These are phyloP conservation scores for Spathaspora sp. DNA, from an alignment of 805 yeast genomes.

Conservation along the genomic window DNA sequence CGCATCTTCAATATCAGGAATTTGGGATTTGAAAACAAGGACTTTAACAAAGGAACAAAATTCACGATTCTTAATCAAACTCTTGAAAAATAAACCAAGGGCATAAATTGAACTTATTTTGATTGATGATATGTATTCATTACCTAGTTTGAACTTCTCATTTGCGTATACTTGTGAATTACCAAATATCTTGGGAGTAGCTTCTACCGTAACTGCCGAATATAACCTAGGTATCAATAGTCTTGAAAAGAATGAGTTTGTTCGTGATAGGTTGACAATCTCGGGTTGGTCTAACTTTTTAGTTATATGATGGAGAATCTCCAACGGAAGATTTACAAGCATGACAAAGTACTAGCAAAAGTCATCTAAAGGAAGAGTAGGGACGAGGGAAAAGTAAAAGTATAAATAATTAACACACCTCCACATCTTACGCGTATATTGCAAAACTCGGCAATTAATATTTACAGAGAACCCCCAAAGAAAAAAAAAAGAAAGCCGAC, in stretches of 20 bases:
- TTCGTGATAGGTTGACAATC: constrained; percentile 11
- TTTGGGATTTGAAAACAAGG: constrained; percentile 9
- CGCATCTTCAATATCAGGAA: constrained; percentile 25
- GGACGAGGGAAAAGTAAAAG: not conserved
- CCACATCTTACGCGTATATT: not conserved
- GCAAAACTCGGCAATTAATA: not conserved
- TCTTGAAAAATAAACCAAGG: constrained; percentile 16
- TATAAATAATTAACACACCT: not conserved
- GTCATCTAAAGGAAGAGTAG: not conserved
- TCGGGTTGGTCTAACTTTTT: constrained; percentile 12
- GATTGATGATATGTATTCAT: not conserved
- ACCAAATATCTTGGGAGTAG: constrained; percentile 5
- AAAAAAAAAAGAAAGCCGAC: not conserved
- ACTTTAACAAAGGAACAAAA: constrained; percentile 12
- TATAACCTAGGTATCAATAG: constrained; percentile 8
- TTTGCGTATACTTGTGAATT: not conserved
- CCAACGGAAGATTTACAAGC: constrained; percentile 17
- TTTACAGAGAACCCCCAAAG: not conserved
- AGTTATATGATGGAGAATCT: constrained; percentile 13
- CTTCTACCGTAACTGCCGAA: constrained; percentile 7
- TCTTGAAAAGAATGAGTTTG: constrained; percentile 7
- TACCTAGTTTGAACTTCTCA: not conserved
- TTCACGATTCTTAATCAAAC: constrained; percentile 8
- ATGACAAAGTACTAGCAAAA: constrained; percentile 4
- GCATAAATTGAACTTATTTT: constrained; percentile 14